phyloP scores from a whole-genome alignment of 345 rosid genomes.

The Brassica juncea region DNA sequence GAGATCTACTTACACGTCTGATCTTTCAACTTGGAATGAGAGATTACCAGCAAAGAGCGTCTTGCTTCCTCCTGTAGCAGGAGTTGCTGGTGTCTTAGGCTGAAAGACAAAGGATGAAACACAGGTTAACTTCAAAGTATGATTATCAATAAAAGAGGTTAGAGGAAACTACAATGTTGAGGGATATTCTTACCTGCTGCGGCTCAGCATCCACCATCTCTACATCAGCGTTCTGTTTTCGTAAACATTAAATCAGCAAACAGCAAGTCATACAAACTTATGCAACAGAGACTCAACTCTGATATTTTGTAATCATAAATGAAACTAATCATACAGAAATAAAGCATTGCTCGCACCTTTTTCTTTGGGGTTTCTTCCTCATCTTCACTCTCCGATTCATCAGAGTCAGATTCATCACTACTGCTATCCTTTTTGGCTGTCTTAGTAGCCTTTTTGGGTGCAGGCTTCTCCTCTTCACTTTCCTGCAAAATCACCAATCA shows the following conservation, averaged over 20 bases:
- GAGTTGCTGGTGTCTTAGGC: slow-evolving; percentile 68
- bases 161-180: neutral
- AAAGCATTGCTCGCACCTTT: slow-evolving; percentile 32
- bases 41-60: slow-evolving; percentile 75
- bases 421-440: slow-evolving; percentile 50
- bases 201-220: slow-evolving; percentile 60
- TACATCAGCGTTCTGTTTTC: slow-evolving; percentile 53
- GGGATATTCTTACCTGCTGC: slow-evolving; percentile 22
- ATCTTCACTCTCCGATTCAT: slow-evolving; percentile 57
- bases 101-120: slow-evolving; percentile 32
- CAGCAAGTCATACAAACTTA: neutral
- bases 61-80: slow-evolving; percentile 54
- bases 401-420: slow-evolving; percentile 49
- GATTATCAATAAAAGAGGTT: neutral
- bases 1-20: slow-evolving; percentile 60
- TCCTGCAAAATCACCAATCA: slow-evolving; percentile 21
- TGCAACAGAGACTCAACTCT: neutral
- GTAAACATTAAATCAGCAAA: neutral
- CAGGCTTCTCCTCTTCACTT: slow-evolving; percentile 56
- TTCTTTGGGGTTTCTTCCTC: slow-evolving; percentile 57
- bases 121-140: neutral
- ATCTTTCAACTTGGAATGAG: slow-evolving; percentile 52
- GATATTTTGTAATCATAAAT: neutral
- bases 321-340: neutral
- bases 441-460: slow-evolving; percentile 49